Evolutionary conservation across 306 rosid genomes (phyloP).

Genomic region (Quillaja saponaria): DNA sequence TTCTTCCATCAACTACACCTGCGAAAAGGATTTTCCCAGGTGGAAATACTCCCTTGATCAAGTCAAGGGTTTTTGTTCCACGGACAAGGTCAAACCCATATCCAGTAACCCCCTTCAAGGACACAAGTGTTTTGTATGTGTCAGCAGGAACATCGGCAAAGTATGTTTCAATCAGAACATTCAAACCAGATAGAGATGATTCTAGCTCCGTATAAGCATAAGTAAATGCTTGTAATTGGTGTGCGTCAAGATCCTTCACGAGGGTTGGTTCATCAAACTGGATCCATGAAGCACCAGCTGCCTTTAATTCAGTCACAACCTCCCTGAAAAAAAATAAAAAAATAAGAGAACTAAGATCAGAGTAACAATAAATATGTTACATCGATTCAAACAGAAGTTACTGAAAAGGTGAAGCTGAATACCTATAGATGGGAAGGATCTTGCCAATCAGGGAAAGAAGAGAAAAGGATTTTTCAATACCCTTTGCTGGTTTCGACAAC

Average conservation of each 20-base stretch:
- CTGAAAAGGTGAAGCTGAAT: constrained; percentile 19
- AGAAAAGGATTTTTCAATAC: constrained; percentile 63
- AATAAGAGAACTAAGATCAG: constrained; percentile 4
- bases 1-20: constrained; percentile 90
- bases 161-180: constrained; percentile 72
- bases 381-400: constrained; percentile 6
- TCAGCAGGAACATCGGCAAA: constrained; percentile 75
- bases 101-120: constrained; percentile 74
- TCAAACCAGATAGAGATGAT: constrained; percentile 65
- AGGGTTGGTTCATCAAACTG: constrained; percentile 88
- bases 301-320: constrained; percentile 73
- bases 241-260: constrained; percentile 67
- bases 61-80: constrained; percentile 71
- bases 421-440: constrained; percentile 76
- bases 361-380: not conserved
- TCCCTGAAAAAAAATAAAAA: constrained; percentile 47
- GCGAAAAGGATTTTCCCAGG: constrained; percentile 74
- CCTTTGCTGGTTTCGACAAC: constrained; percentile 81
- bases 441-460: constrained; percentile 59
- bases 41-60: constrained; percentile 76
- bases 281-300: constrained; percentile 82
- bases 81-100: constrained; percentile 84
- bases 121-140: constrained; percentile 66
- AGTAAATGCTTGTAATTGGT: constrained; percentile 65
- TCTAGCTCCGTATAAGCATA: constrained; percentile 63